Evolutionary conservation across 73 alveolate species (phyloP), one percentile per base, ranked within the genome.

Genomic region (Stentor coeruleus): DNA sequence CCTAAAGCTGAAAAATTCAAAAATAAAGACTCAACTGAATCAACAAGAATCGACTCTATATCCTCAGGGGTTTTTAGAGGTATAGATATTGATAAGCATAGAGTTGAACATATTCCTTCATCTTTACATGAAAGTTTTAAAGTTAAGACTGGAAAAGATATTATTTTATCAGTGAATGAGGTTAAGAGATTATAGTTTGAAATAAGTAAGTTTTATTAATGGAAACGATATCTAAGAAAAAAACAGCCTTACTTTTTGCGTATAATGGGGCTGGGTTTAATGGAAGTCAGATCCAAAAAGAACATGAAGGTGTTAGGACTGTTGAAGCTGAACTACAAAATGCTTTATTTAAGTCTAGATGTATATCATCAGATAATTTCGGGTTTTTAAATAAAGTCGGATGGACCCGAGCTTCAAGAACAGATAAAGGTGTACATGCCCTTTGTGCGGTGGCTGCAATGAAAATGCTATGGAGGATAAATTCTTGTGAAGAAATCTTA

Each of bases 211-310:
- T n/a, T n/a, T n/a, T n/a, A n/a, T n/a, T n/a, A 89, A 30, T 98
- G 99, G 86, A 95, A 95, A 39, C 98, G 90, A 20, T 98, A 98
- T 92, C 93, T 98, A 55, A 95, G 91, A 59, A 95, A 85, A 79
- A 84, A 91, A 41, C 88, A 77, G 83, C 83, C 6, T 20, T 75
- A 37, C 72, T 75, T 2, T 75, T 20, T 2, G 83, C 74, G 33
- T 75, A 75, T 2, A 75, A 75, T 75, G 83, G 83, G n/a, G 11
- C 42, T 66, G n/a, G 33, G 58, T 75, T 75, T 66, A 75, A 75
- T 75, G 59, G 72, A 1, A 36, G 81, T 35, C 74, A 40, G 38
- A 35, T 39, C 2, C 72, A 75, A 38, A 75, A 75, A 14, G 35
- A n/a, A 20, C 72, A 39, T n/a, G 83, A 31, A n/a, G 66, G 66